phyloP scores from a whole-genome alignment of 306 rosid genomes.

The Heteromeles arbutifolia region DNA sequence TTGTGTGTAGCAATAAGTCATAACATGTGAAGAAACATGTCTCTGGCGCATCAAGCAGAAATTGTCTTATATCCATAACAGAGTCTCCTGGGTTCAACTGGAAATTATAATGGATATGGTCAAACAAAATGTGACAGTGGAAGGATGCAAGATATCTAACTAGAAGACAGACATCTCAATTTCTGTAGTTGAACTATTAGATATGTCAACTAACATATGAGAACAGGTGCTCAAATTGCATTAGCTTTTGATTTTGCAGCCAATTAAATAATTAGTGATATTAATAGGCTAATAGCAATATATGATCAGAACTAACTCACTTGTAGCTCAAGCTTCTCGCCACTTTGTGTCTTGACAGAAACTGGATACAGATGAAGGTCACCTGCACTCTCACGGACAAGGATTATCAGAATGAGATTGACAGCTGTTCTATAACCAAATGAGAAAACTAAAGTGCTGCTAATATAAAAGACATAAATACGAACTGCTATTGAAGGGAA shows the following conservation, averaged over 20 bases:
- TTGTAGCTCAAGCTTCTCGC: slow-evolving; percentile 96
- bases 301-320: slow-evolving; percentile 38
- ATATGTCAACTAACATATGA: not conserved
- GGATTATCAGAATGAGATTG: not conserved
- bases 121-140: not conserved
- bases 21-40: slow-evolving; percentile 95
- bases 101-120: not conserved
- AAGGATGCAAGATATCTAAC: not conserved
- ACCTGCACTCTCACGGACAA: slow-evolving; percentile 48
- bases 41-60: slow-evolving; percentile 98
- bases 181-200: not conserved
- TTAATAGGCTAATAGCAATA: slow-evolving; percentile 4
- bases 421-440: not conserved
- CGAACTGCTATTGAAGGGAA: not conserved
- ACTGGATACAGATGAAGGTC: slow-evolving; percentile 89
- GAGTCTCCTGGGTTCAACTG: slow-evolving; percentile 98
- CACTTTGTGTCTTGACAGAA: slow-evolving; percentile 79
- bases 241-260: not conserved
- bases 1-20: slow-evolving; percentile 78
- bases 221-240: slow-evolving; percentile 1
- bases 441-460: not conserved
- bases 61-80: slow-evolving; percentile 91
- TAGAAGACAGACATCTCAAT: not conserved
- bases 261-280: not conserved
- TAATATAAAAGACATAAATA: not conserved